phyloP scores from a whole-genome alignment of 2,329 filamentous ascomycete species.

The Nigrospora sphaerica region DNA sequence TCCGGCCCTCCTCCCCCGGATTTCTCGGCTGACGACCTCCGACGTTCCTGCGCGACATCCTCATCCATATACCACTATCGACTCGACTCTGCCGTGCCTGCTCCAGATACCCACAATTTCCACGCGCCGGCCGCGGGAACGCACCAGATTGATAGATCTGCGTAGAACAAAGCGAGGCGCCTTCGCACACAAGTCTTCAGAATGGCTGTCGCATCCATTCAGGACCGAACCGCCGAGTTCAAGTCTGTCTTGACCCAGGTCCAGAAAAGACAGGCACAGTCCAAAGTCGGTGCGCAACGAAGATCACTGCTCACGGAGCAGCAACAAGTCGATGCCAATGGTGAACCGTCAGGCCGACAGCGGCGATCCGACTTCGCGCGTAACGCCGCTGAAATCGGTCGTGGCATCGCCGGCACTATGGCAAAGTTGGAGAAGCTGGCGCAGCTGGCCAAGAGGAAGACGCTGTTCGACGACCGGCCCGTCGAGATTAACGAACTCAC shows the following conservation, averaged over 20 bases:
- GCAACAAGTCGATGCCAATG: conserved; percentile 58
- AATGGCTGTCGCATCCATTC: conserved; percentile 71
- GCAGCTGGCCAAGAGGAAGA: conserved; percentile 90
- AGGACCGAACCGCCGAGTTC: conserved; percentile 96
- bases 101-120: no score
- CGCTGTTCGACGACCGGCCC: conserved; percentile 92
- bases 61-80: no score
- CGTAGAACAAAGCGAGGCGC: no score
- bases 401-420: conserved; percentile 87
- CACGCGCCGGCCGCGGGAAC: no score
- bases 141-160: no score
- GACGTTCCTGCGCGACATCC: no score
- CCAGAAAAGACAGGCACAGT: conserved; percentile 69
- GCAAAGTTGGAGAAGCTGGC: conserved; percentile 90
- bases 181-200: conserved; percentile 3
- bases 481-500: conserved; percentile 97
- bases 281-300: conserved; percentile 71
- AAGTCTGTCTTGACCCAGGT: conserved; percentile 81
- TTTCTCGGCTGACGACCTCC: no score
- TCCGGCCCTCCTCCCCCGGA: no score
- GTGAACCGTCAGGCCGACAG: conserved; percentile 36
- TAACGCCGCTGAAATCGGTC: conserved; percentile 83
- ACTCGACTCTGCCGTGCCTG: no score
- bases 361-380: conserved; percentile 86
- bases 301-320: conserved; percentile 71